Evolutionary conservation across 2,329 filamentous ascomycete genomes (phyloP), one percentile per base, ranked within the genome.

Genomic region (Fusarium tjaetaba): DNA sequence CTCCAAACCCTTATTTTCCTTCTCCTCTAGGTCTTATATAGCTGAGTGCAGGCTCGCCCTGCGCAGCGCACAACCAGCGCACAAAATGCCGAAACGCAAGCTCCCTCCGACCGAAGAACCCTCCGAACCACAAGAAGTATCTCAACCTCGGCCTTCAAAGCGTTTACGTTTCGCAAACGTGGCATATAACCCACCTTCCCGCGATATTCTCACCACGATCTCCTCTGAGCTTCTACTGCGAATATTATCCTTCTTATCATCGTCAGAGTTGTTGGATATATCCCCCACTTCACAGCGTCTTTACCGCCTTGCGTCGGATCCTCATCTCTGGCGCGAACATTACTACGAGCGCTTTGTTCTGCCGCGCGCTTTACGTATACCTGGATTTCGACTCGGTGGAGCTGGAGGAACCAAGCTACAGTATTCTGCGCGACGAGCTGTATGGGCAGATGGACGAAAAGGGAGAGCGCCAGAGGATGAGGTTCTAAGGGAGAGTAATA

Each of bases 341-440:
- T 99, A 97, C 83, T 97, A 97, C 83, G 88, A 90, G 32, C 91
- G 93, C 71, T 98, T 97, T 82, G 94, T 98, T 36, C 88, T 93
- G 41, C 95, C 94, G 43, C 90, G 95, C 78, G 93, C 93, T 41
- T 88, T 93, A 74, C 90, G 93, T 65, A 91, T 96, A 63, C 93
- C 93, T 1, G 92, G 92, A 28, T 88, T 92, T 62, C 82, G 85
- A 38, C 77, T 83, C 32, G 81, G 83, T 4, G 75, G 62, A 10
- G 59, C 66, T 30, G 67, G 65, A 15, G 72, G 75, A 7, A 78
- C 80, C 28, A 85, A 82, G 65, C 75, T 87, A 15, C 84, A 86
- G 48, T 87, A 85, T 72, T 83, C 86, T 9, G 84, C 86, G 26
- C 81, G 82, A 49, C 79, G 80, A 63, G 79, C 83, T 10, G 78